Conservation (phyloP, 129 eudicot species). For the Mikania micrantha region DNA sequence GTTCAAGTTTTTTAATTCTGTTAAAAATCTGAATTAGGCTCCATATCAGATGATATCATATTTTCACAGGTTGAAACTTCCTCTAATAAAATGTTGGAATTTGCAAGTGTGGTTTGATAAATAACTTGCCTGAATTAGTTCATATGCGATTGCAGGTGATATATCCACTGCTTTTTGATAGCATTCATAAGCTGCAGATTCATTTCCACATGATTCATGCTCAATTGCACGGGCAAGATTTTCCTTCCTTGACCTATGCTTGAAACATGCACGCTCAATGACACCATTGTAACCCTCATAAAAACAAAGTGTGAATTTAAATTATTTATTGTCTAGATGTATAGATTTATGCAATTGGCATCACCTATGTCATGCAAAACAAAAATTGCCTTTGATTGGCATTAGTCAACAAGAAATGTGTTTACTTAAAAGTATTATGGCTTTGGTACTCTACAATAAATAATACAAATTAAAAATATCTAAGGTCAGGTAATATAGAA, state of each 20-base stretch:
- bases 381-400: background rate
- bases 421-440: background rate
- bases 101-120: background rate
- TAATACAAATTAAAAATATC: background rate
- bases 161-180: constrained; percentile 96
- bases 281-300: background rate
- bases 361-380: background rate
- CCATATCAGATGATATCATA: background rate
- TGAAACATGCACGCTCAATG: constrained; percentile 5
- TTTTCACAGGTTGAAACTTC: background rate
- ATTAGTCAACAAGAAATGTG: background rate
- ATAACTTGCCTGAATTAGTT: constrained; percentile 66
- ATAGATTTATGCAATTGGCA: background rate
- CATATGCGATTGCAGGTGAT: constrained; percentile 82
- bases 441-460: background rate
- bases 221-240: constrained; percentile 86
- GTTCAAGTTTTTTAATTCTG: background rate
- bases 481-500: background rate
- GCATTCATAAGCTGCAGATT: constrained; percentile 87
- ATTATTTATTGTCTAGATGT: background rate
- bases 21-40: constrained; percentile 5
- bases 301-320: background rate
- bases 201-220: constrained; percentile 83
- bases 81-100: background rate
- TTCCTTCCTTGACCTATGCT: constrained; percentile 76